phyloP scores from a whole-genome alignment of 2,329 filamentous ascomycete species.

The Alternaria sp. region DNA sequence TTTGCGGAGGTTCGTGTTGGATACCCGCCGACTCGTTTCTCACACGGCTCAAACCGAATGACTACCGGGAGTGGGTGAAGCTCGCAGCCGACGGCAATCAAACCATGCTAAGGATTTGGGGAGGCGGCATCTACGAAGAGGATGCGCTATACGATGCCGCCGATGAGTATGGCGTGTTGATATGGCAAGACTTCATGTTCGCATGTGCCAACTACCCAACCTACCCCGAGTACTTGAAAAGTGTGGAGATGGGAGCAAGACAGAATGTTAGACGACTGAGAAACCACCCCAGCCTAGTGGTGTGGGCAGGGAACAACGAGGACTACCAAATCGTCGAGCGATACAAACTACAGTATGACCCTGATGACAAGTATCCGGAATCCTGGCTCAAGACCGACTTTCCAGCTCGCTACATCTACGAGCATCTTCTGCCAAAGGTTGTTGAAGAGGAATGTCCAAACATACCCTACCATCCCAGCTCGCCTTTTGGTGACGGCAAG shows the following conservation, averaged over 20 bases:
- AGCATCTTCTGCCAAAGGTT: conserved; percentile 74
- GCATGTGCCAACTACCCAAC: conserved; percentile 68
- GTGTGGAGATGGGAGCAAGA: conserved; percentile 59
- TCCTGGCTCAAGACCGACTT: conserved; percentile 88
- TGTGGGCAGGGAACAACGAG: conserved; percentile 94
- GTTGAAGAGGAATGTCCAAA: conserved; percentile 70
- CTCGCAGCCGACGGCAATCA: conserved; percentile 78
- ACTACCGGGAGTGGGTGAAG: conserved; percentile 76
- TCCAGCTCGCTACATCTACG: conserved; percentile 91
- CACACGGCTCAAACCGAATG: conserved; percentile 68
- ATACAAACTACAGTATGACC: conserved; percentile 75
- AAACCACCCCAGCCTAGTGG: conserved; percentile 84
- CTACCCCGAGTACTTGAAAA: conserved; percentile 64
- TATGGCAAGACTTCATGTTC: conserved; percentile 90
- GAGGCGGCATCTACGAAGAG: conserved; percentile 78
- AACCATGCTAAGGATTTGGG: conserved; percentile 83
- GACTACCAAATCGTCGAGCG: conserved; percentile 86
- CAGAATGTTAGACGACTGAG: conserved; percentile 72
- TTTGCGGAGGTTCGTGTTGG: conserved; percentile 84
- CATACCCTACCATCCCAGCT: conserved; percentile 76
- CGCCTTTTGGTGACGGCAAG: conserved; percentile 81
- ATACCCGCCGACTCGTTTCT: conserved; percentile 83
- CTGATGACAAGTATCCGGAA: conserved; percentile 75
- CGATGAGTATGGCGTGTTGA: conserved; percentile 76
- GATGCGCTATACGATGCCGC: conserved; percentile 76